Base-by-base conservation (phyloP, 257 asterid genomes). In the Sherardia arvensis region DNA sequence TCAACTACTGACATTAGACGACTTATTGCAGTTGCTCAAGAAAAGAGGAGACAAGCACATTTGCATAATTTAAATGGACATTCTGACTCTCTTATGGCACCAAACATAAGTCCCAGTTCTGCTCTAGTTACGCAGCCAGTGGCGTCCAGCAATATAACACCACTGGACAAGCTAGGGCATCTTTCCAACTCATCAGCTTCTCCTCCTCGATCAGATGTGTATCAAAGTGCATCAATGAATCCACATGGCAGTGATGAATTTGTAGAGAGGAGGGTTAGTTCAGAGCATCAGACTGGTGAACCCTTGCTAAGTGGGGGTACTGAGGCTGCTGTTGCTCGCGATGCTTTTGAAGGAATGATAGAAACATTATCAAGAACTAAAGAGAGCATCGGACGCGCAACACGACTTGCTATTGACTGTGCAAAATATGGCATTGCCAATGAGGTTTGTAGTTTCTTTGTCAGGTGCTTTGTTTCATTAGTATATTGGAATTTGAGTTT, bases 261-360 rank as follows among this genome's bases (percentile, higher is more conserved):
- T 48, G 90, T 78, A 67, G 97, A 87, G 73, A 78, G 83, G 80
- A 84, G 87, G 75, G 76, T 59, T 53, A 83, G 86, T 69, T 87
- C 95, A 28, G 93, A 87, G 33, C 81, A 73, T 74, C 79, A 68
- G 67, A 78, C 85, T 53, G 76, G 85, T 75, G 95, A 83, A 68
- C 86, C 87, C 67, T 84, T 95, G 23, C 80, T 92, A 68, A 92
- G 96, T 70, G 95, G 96, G 64, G 94, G 80, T 67, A 85, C 96
- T 66, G 99, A 92, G 79, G 97, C 99, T 63, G 91, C 95, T 82
- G 97, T 92, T 79, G 89, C 97, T 77, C 97, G 97, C 78, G 99
- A 92, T 80, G 88, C 99, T 65, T 92, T 92, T 79, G 96, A 92
- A 77, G 99, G 99, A 66, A 92, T 92, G 99, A 82, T 92, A 79